These are phyloP conservation scores for Tritrichomonas foetus DNA, from an alignment of 208 protist species.

Conservation along the genomic window DNA sequence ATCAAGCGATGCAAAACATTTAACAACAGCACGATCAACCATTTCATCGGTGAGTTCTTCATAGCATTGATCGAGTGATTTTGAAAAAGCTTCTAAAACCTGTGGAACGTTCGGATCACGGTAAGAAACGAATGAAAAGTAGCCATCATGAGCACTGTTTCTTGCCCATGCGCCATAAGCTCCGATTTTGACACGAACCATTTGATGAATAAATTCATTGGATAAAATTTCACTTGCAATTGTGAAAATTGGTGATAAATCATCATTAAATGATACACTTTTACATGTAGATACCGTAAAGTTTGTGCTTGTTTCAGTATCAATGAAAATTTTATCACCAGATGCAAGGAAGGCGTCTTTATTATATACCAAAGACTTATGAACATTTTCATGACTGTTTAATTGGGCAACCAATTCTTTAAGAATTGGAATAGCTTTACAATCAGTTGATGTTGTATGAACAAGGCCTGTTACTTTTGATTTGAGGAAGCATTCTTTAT, in stretches of 20 bases:
- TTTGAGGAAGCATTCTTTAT: too few relatives aligned
- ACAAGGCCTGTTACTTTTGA: too few relatives aligned
- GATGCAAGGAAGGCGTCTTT: background rate
- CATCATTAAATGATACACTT: background rate
- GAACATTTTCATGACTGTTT: too few relatives aligned
- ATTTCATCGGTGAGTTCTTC: constrained; percentile 38
- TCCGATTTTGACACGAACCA: background rate
- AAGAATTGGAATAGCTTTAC: too few relatives aligned
- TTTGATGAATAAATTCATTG: background rate
- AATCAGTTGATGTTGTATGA: too few relatives aligned
- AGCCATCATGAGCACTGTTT: background rate
- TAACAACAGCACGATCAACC: background rate
- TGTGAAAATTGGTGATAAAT: background rate
- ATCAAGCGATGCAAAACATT: background rate
- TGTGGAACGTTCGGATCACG: background rate
- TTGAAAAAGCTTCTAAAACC: background rate
- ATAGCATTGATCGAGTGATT: background rate
- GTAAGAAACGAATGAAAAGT: background rate
- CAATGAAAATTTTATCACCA: background rate
- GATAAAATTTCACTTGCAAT: background rate
- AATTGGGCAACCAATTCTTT: too few relatives aligned
- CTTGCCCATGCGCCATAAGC: background rate
- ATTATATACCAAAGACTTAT: background rate
- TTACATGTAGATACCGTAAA: background rate
- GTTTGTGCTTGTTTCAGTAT: background rate